Evolutionary conservation across 805 yeast species (phyloP), one percentile per base, ranked within the genome.

Genomic region (Teunomyces barrocoloradensis): DNA sequence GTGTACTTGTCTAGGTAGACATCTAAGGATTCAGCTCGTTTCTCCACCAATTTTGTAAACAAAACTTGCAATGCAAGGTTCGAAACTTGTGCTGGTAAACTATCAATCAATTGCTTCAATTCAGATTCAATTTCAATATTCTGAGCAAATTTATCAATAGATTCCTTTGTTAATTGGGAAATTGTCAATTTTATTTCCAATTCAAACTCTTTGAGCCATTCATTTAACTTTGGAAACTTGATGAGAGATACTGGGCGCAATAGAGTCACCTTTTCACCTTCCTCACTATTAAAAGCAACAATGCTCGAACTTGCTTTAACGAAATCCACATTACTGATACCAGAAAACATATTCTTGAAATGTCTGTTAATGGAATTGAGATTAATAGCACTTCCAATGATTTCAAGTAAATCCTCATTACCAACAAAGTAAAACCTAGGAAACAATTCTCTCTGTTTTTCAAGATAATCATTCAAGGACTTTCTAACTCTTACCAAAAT

Each of bases 361-460:
- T 85, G 90, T 40, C 72, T 75, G 13, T 83, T 81, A 3, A 84
- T 70, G n/a, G 60, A 53, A 2, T 40, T 36, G 1, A 80, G 55
- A 52, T 83, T 78, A 4, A 60, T 66, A 0, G 81, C 68, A 44
- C 84, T 77, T 2, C 97, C 96, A 30, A 92, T 77, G 34, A 92
- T 78, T 51, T 89, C 96, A 29, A 92, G 68, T 27, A 92, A 66
- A 60, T 92, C 97, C 50, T 90, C 96, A 60, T 92, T 92, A 5
- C 97, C 97, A 23, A 92, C 68, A 59, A 92, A 91, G 57, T 85
- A 90, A 47, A 90, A 84, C 41, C 97, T 74, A 0, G 96, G 91
- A 56, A 86, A 92, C 1, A 74, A 49, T 36, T 78, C 84, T 52
- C 98, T 70, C 60, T 91, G 96, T 33, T 77, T 78, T 55, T 91